Base-by-base conservation (phyloP, 495 filamentous ascomycete genomes). In the Aspergillus mulundensis region DNA sequence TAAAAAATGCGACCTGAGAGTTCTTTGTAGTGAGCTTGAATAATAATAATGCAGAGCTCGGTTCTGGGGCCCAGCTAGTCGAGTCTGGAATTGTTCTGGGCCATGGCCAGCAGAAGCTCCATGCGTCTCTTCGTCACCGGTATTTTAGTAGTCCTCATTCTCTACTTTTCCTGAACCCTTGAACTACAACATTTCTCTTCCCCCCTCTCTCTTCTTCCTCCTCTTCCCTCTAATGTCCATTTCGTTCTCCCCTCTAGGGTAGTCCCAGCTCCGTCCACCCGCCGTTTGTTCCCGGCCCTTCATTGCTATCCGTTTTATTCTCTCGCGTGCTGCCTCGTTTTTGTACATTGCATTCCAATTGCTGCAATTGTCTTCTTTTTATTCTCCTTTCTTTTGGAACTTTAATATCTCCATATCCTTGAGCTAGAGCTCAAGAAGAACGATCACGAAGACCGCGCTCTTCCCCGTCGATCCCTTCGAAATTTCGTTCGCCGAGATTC, bases 31-130 rank as follows among this genome's bases (percentile, higher is more conserved):
- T 59, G 57, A 57, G 53, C 53, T 18, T 51, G 19, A 55, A 48
- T 3, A 28, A n/a, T n/a, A n/a, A n/a, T n/a, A n/a, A n/a, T 48
- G 50, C 41, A 49, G 41, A 24, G 50, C 47, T n/a, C 19, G 56
- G 53, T 46, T 59, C 56, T 65, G 58, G 53, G 54, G 49, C 56
- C 48, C n/a, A 7, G 40, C 48, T 50, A 50, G 34, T 40, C 48
- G 12, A 61, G 62, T 57, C 59, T 39, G 32, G 52, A 53, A 52
- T 54, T 40, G 61, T 60, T 63, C 56, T 61, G 38, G 49, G 21
- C 47, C 32, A 23, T n/a, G 21, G 44, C 28, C 25, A 28, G 8
- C 8, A 3, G 25, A 3, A 28, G 4, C 25, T 28, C 25, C 48
- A 50, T 50, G 62, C 59, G 58, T 58, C 42, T n/a, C n/a, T n/a